phyloP scores from a whole-genome alignment of 352 stramenopile species.

The Phytopythium vexans region DNA sequence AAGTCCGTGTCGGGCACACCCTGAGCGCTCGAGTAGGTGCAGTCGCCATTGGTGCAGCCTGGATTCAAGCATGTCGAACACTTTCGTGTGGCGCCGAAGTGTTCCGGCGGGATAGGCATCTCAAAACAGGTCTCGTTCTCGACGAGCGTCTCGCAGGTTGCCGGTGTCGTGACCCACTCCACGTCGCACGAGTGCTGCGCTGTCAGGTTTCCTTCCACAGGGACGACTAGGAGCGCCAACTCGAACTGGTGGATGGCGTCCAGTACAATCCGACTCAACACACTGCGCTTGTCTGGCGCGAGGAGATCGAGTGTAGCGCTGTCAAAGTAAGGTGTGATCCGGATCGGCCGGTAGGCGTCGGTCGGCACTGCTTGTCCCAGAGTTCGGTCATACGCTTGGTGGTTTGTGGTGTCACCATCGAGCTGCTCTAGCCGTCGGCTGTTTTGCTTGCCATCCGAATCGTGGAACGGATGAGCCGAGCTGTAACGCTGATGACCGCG shows the following conservation, averaged over 20 bases:
- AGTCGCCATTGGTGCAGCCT: conserved; percentile 40
- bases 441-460: background rate
- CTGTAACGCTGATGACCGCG: conserved; percentile 20
- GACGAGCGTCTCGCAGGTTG: conserved; percentile 52
- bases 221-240: conserved; percentile 50
- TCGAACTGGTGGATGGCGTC: conserved; percentile 65
- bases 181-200: conserved; percentile 57
- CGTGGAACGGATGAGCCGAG: conserved; percentile 21
- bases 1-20: conserved; percentile 61
- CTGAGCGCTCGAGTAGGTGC: conserved; percentile 22
- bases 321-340: conserved; percentile 76
- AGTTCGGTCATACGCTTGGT: conserved; percentile 38
- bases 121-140: conserved; percentile 60
- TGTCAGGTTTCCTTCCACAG: conserved; percentile 56
- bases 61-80: conserved; percentile 43
- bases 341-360: conserved; percentile 46
- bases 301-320: conserved; percentile 41
- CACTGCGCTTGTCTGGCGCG: conserved; percentile 26
- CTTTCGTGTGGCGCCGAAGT: conserved; percentile 48
- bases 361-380: conserved; percentile 19
- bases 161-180: conserved; percentile 52
- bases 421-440: conserved; percentile 2
- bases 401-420: conserved; percentile 14
- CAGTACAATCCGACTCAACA: conserved; percentile 58
- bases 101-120: conserved; percentile 58